These are phyloP conservation scores for Tolypocladium tundrense DNA, from an alignment of 2,329 filamentous ascomycete genomes.

Conservation along the genomic window DNA sequence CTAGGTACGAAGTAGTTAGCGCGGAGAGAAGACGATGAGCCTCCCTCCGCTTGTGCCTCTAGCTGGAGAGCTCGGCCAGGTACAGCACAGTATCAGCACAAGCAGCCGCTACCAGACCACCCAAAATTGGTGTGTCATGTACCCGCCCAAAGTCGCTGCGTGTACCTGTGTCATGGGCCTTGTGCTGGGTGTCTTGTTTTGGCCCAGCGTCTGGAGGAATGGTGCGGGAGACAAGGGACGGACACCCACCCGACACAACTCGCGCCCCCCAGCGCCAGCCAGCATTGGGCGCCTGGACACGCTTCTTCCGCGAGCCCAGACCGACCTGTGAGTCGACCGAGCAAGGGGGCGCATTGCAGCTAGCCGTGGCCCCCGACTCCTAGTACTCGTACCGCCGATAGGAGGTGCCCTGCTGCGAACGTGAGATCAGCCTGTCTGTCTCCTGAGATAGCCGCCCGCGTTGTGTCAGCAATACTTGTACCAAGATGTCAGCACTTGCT, in stretches of 20 bases:
- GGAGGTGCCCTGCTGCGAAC: neutral
- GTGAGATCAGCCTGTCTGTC: neutral
- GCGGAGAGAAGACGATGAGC: neutral
- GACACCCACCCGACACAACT: neutral
- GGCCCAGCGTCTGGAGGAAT: conserved; percentile 2
- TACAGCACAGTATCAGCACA: conserved; percentile 28
- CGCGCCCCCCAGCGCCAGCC: neutral
- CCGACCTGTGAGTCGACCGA: neutral
- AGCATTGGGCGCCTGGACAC: neutral
- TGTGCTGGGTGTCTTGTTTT: conserved; percentile 2
- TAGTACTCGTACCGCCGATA: neutral
- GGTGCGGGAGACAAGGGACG: neutral
- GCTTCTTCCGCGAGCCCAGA: neutral
- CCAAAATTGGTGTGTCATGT: conserved; percentile 24
- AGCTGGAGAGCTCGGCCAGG: conserved; percentile 8
- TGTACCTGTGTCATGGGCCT: conserved; percentile 11
- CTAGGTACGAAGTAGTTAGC: neutral
- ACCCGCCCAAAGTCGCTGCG: conserved; percentile 24
- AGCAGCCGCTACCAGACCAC: conserved; percentile 20
- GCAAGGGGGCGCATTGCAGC: neutral
- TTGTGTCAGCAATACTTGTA: neutral
- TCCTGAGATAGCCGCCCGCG: neutral
- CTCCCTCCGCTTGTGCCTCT: neutral
- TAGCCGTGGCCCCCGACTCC: neutral
- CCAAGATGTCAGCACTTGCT: neutral